phyloP scores from a whole-genome alignment of 2,329 filamentous ascomycete species.

The Hypoxylon sp. region DNA sequence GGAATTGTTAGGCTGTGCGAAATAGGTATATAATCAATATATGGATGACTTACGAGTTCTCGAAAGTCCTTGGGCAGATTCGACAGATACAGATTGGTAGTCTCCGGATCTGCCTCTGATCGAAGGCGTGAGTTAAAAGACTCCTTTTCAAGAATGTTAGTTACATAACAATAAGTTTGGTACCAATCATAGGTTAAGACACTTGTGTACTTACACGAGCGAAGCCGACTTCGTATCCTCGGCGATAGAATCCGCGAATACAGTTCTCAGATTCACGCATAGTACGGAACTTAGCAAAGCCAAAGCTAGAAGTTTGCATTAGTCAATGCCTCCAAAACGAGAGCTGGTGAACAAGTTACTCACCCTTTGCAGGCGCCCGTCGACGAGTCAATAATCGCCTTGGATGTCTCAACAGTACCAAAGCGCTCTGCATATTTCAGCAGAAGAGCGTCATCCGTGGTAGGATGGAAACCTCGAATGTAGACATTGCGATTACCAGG shows the following conservation, averaged over 20 bases:
- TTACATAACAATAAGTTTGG: not conserved
- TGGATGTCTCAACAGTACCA: slow-evolving; percentile 94
- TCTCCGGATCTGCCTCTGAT: slow-evolving; percentile 88
- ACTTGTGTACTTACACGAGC: slow-evolving; percentile 74
- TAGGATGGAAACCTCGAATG: slow-evolving; percentile 94
- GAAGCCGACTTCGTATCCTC: slow-evolving; percentile 98
- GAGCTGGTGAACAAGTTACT: slow-evolving; percentile 46
- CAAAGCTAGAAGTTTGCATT: slow-evolving; percentile 74
- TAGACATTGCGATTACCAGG: slow-evolving; percentile 97
- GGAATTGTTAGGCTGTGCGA: slow-evolving; percentile 34
- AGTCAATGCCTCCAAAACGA: slow-evolving; percentile 41
- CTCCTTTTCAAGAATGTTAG: slow-evolving; percentile 69
- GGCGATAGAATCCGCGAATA: slow-evolving; percentile 92
- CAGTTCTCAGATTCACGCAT: slow-evolving; percentile 92
- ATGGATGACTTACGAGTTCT: slow-evolving; percentile 74
- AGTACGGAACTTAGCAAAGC: slow-evolving; percentile 94
- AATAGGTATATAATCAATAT: not conserved
- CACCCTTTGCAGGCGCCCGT: slow-evolving; percentile 97
- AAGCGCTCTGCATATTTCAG: slow-evolving; percentile 87
- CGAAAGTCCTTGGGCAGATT: slow-evolving; percentile 93
- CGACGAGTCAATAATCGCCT: slow-evolving; percentile 96
- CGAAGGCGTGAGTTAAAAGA: slow-evolving; percentile 99
- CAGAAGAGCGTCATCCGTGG: slow-evolving; percentile 92
- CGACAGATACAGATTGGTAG: slow-evolving; percentile 97
- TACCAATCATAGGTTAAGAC: not conserved